Conservation (phyloP, 495 filamentous ascomycete genomes). For the Bombardia bombarda region DNA sequence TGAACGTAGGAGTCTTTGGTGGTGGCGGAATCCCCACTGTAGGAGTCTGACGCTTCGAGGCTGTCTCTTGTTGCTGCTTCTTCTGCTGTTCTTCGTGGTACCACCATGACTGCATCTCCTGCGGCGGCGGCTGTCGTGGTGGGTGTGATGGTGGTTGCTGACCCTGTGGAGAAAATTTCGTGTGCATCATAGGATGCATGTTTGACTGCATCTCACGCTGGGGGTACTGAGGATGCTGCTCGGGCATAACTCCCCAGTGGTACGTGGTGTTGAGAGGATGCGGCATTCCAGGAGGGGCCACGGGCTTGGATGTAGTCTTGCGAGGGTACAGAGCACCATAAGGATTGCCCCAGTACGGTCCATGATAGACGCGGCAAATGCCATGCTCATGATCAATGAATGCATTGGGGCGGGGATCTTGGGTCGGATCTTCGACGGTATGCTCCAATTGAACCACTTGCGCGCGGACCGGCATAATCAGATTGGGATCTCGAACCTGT, state of each 20-base stretch:
- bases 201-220: not conserved
- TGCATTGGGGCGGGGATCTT: constrained; percentile 41
- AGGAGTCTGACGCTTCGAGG: not conserved
- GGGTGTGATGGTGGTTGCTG: not conserved
- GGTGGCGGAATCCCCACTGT: not conserved
- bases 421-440: constrained; percentile 24
- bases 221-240: not conserved
- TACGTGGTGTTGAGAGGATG: constrained; percentile 10
- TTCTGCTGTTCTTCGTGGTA: not conserved
- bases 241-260: not conserved
- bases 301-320: constrained; percentile 17
- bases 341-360: constrained; percentile 37
- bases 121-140: not conserved
- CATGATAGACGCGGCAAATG: constrained; percentile 41
- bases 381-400: constrained; percentile 36
- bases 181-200: too few species aligned
- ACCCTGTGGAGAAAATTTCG: too few species aligned
- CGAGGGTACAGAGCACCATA: constrained; percentile 9
- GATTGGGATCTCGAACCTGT: constrained; percentile 12
- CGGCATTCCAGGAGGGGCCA: constrained; percentile 11
- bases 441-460: constrained; percentile 37
- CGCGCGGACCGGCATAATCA: constrained; percentile 27
- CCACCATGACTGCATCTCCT: not conserved
- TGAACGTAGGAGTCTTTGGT: too few species aligned
- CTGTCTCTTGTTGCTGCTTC: too few species aligned